phyloP scores from a whole-genome alignment of 2,329 filamentous ascomycete species.

The Ophiostoma triangulosporum region DNA sequence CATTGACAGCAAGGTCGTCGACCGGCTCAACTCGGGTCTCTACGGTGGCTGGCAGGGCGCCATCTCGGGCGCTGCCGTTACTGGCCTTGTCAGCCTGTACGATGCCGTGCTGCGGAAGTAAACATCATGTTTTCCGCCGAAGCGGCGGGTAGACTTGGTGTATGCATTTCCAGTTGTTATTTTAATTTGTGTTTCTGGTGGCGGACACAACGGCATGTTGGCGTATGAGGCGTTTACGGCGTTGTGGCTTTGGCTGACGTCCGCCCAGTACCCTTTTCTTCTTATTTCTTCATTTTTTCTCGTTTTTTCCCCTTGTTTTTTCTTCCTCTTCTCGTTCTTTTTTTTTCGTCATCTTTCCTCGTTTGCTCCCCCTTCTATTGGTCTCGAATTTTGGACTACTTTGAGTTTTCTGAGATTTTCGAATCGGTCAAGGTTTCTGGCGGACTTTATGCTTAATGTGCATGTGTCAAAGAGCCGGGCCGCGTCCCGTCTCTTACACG shows the following conservation, averaged over 20 bases:
- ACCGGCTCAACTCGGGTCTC: slow-evolving; percentile 49
- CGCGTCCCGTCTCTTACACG: neutral
- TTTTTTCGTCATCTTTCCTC: too few species aligned
- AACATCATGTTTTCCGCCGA: too few species aligned
- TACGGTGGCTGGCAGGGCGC: slow-evolving; percentile 61
- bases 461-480: neutral
- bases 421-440: too few species aligned
- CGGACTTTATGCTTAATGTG: neutral
- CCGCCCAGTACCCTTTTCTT: slow-evolving; percentile 6
- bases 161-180: neutral
- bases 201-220: slow-evolving; percentile 5
- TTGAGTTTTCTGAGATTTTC: too few species aligned
- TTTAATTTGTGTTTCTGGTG: neutral
- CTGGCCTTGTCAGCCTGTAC: slow-evolving; percentile 57
- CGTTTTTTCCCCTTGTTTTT: neutral
- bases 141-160: too few species aligned
- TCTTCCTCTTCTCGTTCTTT: slow-evolving; percentile 5
- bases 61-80: slow-evolving; percentile 54
- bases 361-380: too few species aligned
- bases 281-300: neutral
- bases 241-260: slow-evolving; percentile 10
- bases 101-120: slow-evolving; percentile 64
- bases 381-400: too few species aligned
- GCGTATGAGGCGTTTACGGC: slow-evolving; percentile 12
- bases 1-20: slow-evolving; percentile 45